Evolutionary conservation across 1,284 basidiomycete genomes (phyloP).

Genomic region (Kwoniella shivajii): DNA sequence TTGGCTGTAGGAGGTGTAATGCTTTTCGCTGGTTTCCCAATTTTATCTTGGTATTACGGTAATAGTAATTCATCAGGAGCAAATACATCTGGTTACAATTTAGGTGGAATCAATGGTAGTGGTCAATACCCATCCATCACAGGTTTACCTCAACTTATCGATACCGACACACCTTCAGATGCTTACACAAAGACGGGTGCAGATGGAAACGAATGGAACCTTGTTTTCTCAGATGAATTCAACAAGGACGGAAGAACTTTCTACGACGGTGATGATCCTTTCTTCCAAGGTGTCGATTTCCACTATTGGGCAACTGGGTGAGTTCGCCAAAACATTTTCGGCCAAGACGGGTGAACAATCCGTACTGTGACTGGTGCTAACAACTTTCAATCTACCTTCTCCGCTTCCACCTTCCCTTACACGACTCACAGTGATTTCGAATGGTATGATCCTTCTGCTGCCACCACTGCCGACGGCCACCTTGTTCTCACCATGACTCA

Average conservation of each 20-base stretch:
- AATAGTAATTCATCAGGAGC: slow-evolving; percentile 35
- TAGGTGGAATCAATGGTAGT: slow-evolving; percentile 74
- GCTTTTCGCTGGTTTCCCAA: slow-evolving; percentile 78
- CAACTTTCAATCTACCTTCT: neutral
- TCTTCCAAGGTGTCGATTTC: slow-evolving; percentile 56
- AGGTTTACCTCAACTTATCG: slow-evolving; percentile 66
- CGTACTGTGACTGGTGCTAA: no score
- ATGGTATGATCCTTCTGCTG: slow-evolving; percentile 71
- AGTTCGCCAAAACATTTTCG: slow-evolving; percentile 8
- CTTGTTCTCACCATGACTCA: slow-evolving; percentile 75
- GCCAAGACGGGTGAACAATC: no score
- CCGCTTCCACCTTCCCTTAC: neutral
- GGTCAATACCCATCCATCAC: slow-evolving; percentile 65
- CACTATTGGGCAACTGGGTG: slow-evolving; percentile 59
- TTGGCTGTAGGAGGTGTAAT: slow-evolving; percentile 57
- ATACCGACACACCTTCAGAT: slow-evolving; percentile 64
- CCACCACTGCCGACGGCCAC: slow-evolving; percentile 78
- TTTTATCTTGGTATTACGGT: slow-evolving; percentile 62
- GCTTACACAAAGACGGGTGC: slow-evolving; percentile 65
- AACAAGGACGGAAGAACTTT: slow-evolving; percentile 64
- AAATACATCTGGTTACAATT: slow-evolving; percentile 59
- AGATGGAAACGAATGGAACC: slow-evolving; percentile 66
- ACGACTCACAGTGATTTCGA: slow-evolving; percentile 48
- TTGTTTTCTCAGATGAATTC: slow-evolving; percentile 88
- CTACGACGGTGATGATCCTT: slow-evolving; percentile 58